phyloP scores from a whole-genome alignment of 768 basidiomycete genomes.

The Xerocomellus chrysenteron region DNA sequence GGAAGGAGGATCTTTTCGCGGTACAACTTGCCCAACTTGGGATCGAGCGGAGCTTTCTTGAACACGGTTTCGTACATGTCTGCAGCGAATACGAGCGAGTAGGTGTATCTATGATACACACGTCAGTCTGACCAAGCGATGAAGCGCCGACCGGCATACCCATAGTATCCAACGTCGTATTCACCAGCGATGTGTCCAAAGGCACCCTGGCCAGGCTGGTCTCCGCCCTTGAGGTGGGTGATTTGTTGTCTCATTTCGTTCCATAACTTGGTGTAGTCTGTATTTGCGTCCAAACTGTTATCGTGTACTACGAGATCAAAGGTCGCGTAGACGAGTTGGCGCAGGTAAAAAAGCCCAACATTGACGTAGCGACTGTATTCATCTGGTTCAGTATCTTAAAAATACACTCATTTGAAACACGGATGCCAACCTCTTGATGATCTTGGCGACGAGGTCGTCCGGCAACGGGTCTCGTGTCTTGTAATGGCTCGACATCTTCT shows the following conservation, averaged over 20 bases:
- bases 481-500: slow-evolving; percentile 75
- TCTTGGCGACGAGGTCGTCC: slow-evolving; percentile 64
- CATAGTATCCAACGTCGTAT: slow-evolving; percentile 67
- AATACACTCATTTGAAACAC: background rate
- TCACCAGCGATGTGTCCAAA: slow-evolving; percentile 77
- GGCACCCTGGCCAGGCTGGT: slow-evolving; percentile 64
- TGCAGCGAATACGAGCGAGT: slow-evolving; percentile 62
- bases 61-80: slow-evolving; percentile 72
- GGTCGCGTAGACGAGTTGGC: slow-evolving; percentile 68
- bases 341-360: slow-evolving; percentile 65
- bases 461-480: slow-evolving; percentile 69
- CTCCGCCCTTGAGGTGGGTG: slow-evolving; percentile 61
- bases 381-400: background rate
- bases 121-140: background rate
- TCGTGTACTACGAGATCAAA: slow-evolving; percentile 18
- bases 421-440: slow-evolving; percentile 61
- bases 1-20: slow-evolving; percentile 71
- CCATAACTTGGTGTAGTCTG: slow-evolving; percentile 76
- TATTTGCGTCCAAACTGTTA: slow-evolving; percentile 40
- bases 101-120: slow-evolving; percentile 51
- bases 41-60: slow-evolving; percentile 71
- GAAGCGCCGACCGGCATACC: slow-evolving; percentile 32
- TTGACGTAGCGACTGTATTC: slow-evolving; percentile 66
- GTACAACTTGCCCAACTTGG: slow-evolving; percentile 61
- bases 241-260: slow-evolving; percentile 64